Percentiles rank a stretch among this genome's conserved stretches.
These are phyloP conservation scores for Ceratocystis ficicola DNA, from an alignment of 2,329 filamentous ascomycete species.

Conservation along the genomic window DNA sequence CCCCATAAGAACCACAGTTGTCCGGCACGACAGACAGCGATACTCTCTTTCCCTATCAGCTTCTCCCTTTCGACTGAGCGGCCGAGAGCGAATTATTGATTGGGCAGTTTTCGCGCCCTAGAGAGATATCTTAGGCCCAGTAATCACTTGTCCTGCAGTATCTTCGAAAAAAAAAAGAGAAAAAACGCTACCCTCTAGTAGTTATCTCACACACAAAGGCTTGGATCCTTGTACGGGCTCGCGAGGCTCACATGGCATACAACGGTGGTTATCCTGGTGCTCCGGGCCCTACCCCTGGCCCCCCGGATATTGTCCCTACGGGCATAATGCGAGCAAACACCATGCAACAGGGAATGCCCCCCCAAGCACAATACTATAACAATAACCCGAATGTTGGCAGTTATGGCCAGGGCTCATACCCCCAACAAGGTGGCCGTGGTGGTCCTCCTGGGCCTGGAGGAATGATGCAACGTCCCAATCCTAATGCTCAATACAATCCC, in stretches of 20 bases:
- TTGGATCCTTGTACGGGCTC: neutral
- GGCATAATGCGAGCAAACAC: constrained; percentile 9
- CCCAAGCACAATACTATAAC: constrained; percentile 40
- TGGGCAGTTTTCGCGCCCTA: neutral
- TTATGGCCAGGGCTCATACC: constrained; percentile 34
- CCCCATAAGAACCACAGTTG: neutral
- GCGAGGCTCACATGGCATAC: constrained; percentile 13
- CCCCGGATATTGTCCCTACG: constrained; percentile 7
- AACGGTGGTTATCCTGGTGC: constrained; percentile 19
- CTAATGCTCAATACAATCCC: constrained; percentile 29
- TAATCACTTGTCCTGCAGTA: neutral
- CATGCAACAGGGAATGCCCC: constrained; percentile 24
- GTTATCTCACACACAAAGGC: neutral
- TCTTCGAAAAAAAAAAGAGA: neutral
- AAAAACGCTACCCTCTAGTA: too few species aligned
- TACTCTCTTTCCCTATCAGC: neutral
- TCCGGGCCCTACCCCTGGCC: constrained; percentile 13
- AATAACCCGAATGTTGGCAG: constrained; percentile 37
- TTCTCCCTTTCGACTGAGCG: neutral
- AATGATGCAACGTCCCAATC: constrained; percentile 33
- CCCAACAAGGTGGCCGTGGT: constrained; percentile 34
- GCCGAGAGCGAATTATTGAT: neutral
- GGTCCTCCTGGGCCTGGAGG: constrained; percentile 31
- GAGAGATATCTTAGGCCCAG: neutral
- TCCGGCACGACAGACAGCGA: constrained; percentile 7